Evolutionary conservation across 2,329 filamentous ascomycete genomes (phyloP), one percentile per base, ranked within the genome.

Genomic region (Fusarium sp.): DNA sequence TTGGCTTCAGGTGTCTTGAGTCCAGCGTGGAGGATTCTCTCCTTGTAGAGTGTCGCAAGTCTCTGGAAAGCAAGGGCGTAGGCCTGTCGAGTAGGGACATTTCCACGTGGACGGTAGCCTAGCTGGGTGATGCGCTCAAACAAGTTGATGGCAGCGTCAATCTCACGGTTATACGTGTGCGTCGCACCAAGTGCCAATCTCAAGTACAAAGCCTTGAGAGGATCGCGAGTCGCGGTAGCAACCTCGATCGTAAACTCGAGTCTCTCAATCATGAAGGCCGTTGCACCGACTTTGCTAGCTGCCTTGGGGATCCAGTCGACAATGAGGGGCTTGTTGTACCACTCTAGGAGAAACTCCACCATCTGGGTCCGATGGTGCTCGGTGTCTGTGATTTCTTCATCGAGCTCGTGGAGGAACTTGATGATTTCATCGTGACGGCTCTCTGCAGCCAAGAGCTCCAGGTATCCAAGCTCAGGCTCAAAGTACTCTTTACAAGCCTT

Each of bases 301-400:
- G 84, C 83, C n/a, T 81, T 82, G 14, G 84, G 84, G 7, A 85
- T 80, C 82, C 83, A 85, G 62, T 85, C 83, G 32, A 83, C 74
- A 2, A 84, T 79, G 5, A 81, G 71, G 10, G 70, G 77, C 25
- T 78, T 81, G 63, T 79, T 83, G 59, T 79, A 78, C 25, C 83
- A 80, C 17, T 80, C 79, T 0, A 85, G 71, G 8, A 85, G 63
- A 37, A 85, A 80, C 40, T 83, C 79, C 0, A 82, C 79, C 7
- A 85, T 71, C 6, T 80, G 79, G 12, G 72, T 81, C 6, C 78
- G 63, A 1, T 76, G 79, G 22, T 76, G 74, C 6, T 74, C 73
- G 3, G 64, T 66, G 2, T 79, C 74, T 4, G 74, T 78, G 27
- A 73, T 66, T 8, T 81, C 72, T 6, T 69, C 64, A 10, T 82